Percentiles rank a stretch among this genome's conserved stretches.
These are phyloP conservation scores for Alnus glutinosa DNA, from an alignment of 306 rosid species.

Conservation along the genomic window DNA sequence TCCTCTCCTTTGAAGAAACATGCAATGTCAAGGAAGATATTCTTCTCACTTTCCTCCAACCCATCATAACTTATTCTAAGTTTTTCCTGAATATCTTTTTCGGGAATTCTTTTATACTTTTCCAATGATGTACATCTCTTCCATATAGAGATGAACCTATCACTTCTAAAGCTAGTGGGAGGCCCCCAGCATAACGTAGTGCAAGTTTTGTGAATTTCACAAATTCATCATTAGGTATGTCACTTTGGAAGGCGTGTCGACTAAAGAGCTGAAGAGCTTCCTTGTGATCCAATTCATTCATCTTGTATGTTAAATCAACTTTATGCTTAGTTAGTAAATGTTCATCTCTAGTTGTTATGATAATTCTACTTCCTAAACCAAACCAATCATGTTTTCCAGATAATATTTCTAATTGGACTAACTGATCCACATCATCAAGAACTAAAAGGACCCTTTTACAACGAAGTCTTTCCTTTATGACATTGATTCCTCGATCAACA, in stretches of 20 bases:
- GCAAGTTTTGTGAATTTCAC: background rate
- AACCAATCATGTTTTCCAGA: too few relatives aligned
- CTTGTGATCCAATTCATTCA: background rate
- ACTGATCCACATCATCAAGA: too few relatives aligned
- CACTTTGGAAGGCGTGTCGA: background rate
- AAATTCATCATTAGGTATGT: background rate
- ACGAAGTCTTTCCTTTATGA: too few relatives aligned
- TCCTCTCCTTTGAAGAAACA: background rate
- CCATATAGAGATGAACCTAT: background rate
- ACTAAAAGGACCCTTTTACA: too few relatives aligned
- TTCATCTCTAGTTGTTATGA: background rate
- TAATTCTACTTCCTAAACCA: too few relatives aligned
- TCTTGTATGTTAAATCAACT: background rate
- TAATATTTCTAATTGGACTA: too few relatives aligned
- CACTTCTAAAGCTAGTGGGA: background rate
- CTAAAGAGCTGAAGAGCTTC: background rate
- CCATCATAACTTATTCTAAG: background rate
- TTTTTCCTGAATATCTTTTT: background rate
- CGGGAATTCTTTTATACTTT: background rate
- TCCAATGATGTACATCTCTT: background rate
- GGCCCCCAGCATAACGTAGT: background rate
- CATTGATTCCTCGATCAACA: too few relatives aligned
- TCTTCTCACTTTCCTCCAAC: background rate
- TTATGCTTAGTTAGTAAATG: background rate
- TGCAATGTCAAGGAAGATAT: slow-evolving; percentile 2